phyloP scores from a whole-genome alignment of 768 basidiomycete genomes.

The Hericium erinaceus region DNA sequence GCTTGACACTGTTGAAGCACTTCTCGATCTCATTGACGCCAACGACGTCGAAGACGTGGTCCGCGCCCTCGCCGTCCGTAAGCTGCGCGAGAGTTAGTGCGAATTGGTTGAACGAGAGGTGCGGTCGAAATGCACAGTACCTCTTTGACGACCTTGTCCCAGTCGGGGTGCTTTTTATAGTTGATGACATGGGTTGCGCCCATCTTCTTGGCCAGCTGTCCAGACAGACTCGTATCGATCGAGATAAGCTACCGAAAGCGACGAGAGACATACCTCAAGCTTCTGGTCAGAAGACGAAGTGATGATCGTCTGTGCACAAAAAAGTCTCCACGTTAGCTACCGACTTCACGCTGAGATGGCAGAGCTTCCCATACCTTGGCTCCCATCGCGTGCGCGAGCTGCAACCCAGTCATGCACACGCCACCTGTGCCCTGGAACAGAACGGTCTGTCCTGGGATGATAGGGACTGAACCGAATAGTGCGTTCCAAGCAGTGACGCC shows the following conservation, averaged over 20 bases:
- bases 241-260: neutral
- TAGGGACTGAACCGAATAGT: conserved; percentile 35
- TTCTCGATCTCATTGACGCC: neutral
- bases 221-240: neutral
- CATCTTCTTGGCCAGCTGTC: conserved; percentile 33
- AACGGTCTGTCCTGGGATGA: conserved; percentile 52
- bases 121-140: neutral
- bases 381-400: conserved; percentile 54
- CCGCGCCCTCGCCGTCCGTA: neutral
- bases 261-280: conserved; percentile 22
- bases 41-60: conserved; percentile 2
- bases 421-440: conserved; percentile 49
- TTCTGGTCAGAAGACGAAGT: conserved; percentile 64
- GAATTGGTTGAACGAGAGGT: neutral
- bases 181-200: conserved; percentile 52
- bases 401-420: conserved; percentile 49
- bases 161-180: conserved; percentile 47
- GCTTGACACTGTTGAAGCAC: neutral
- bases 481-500: conserved; percentile 59
- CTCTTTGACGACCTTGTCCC: conserved; percentile 29
- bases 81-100: neutral
- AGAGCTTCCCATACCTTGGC: conserved; percentile 20
- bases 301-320: conserved; percentile 34
- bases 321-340: neutral
- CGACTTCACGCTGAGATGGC: neutral